These are phyloP conservation scores for Ustilago tritici DNA, from an alignment of 1,284 basidiomycete species.

Conservation along the genomic window DNA sequence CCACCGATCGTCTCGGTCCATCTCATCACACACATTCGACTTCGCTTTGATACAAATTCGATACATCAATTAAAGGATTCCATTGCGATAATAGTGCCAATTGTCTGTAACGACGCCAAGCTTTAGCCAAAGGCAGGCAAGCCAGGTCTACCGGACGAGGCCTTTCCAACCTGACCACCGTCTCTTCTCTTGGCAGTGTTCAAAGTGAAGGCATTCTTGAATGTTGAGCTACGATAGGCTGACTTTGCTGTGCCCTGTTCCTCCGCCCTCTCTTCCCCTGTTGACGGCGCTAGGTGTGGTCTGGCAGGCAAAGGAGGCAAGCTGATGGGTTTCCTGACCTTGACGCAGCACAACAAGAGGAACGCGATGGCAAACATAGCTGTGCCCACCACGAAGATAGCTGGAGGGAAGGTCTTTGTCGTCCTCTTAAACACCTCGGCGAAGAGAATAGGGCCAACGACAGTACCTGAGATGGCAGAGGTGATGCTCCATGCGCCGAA, in stretches of 20 bases:
- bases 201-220: conserved; percentile 30
- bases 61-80: not conserved
- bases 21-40: not conserved
- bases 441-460: conserved; percentile 65
- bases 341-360: conserved; percentile 43
- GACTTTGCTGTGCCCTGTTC: conserved; percentile 12
- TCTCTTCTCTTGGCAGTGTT: conserved; percentile 18
- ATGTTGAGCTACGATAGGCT: conserved; percentile 26
- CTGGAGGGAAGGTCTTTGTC: conserved; percentile 42
- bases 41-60: too few species aligned
- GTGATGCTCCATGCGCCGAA: conserved; percentile 67
- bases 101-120: not conserved
- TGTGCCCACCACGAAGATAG: conserved; percentile 56
- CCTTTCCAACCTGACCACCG: not conserved
- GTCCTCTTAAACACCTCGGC: conserved; percentile 54
- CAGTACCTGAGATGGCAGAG: conserved; percentile 57
- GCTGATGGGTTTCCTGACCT: conserved; percentile 53
- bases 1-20: not conserved
- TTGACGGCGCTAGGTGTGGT: conserved; percentile 22
- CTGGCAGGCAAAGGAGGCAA: conserved; percentile 54
- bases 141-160: conserved; percentile 5
- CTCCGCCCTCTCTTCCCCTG: not conserved
- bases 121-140: conserved; percentile 23
- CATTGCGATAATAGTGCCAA: not conserved
- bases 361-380: conserved; percentile 44